Base-by-base conservation (phyloP, 2,329 filamentous ascomycete genomes). In the Pseudogymnoascus sp. region DNA sequence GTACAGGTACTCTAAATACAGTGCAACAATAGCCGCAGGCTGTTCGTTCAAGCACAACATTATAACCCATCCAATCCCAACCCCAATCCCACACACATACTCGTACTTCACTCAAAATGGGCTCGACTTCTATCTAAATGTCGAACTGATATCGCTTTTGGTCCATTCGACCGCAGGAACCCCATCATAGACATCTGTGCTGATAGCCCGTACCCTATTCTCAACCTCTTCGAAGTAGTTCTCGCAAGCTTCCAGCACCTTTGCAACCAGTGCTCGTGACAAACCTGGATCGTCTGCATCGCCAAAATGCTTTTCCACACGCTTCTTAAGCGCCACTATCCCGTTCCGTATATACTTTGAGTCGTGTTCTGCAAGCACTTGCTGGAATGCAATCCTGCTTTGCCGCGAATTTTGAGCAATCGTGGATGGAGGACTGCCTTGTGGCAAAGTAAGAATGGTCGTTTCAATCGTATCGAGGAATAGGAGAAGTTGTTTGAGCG, bases 251-350 rank as follows among this genome's bases (percentile, higher is more conserved):
- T 76, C 76, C 58, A 84, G 73, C 38, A 88, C 83, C 71, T 82
- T 81, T 59, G 74, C 74, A 25, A 87, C 84, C 41, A 88, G 76
- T 36, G 78, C 78, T 59, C 79, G 78, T 17, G 59, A 61, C 44
- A 72, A 63, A 9, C 78, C 83, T 62, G 86, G 84, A 66, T 92
- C 89, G 68, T 95, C 91, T 4, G 87, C 89, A 68, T 96, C 91
- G 44, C 91, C 91, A 79, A 97, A 97, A 75, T 97, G 93, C 78
- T 97, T 99, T 76, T 97, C 93, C 1, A 97, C 90, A 59, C 93
- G 84, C 78, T 96, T 96, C 70, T 88, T 88, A 67, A 97, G 80
- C 61, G 90, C 84, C 70, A 96, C 91, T 68, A 96, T 88, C n/a
- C 93, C 92, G 72, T 92, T 92, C 66, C 89, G 84, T 44, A 97